A percentile compares a stretch with the other conserved stretches of the same genome.
phyloP scores from a whole-genome alignment of 208 protist species.

The Phytomonas sp. region DNA sequence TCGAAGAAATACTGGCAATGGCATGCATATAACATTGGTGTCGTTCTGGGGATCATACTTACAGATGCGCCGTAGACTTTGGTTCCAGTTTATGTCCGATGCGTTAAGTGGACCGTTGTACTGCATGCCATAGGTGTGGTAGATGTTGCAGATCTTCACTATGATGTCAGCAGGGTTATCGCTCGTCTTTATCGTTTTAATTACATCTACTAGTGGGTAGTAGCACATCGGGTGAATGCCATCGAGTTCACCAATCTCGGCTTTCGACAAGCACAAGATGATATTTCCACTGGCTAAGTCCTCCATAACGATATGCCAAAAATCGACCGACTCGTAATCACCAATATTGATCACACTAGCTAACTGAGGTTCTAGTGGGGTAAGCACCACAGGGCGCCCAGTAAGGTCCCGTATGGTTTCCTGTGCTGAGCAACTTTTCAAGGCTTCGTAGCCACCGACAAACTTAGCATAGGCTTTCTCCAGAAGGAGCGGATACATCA shows the following conservation, averaged over 20 bases:
- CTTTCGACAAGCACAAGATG: conserved; percentile 65
- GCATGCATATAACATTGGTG: conserved; percentile 49
- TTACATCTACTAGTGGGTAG: conserved; percentile 62
- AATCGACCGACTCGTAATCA: conserved; percentile 45
- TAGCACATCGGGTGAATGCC: conserved; percentile 78
- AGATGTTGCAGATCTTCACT: conserved; percentile 67
- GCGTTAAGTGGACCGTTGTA: conserved; percentile 57
- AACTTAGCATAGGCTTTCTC: conserved; percentile 92
- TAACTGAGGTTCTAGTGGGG: conserved; percentile 59
- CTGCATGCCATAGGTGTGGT: conserved; percentile 25
- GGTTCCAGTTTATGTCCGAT: conserved; percentile 52
- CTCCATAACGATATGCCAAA: conserved; percentile 60
- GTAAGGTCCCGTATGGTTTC: conserved; percentile 86
- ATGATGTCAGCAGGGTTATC: conserved; percentile 48
- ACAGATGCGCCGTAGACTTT: conserved; percentile 51
- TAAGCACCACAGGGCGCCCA: conserved; percentile 70
- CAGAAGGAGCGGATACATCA: conserved; percentile 77
- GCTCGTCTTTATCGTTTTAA: conserved; percentile 43
- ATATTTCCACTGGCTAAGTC: conserved; percentile 62
- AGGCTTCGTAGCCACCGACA: conserved; percentile 69
- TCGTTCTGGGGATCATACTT: conserved; percentile 32
- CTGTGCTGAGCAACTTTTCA: conserved; percentile 78
- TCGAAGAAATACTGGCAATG: conserved; percentile 63
- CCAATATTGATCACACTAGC: conserved; percentile 60
- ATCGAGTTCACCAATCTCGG: conserved; percentile 5